A percentile compares a stretch with the other conserved stretches of the same genome.
These are phyloP conservation scores for Leccinum aurantiacum DNA, from an alignment of 768 basidiomycete species.

Conservation along the genomic window DNA sequence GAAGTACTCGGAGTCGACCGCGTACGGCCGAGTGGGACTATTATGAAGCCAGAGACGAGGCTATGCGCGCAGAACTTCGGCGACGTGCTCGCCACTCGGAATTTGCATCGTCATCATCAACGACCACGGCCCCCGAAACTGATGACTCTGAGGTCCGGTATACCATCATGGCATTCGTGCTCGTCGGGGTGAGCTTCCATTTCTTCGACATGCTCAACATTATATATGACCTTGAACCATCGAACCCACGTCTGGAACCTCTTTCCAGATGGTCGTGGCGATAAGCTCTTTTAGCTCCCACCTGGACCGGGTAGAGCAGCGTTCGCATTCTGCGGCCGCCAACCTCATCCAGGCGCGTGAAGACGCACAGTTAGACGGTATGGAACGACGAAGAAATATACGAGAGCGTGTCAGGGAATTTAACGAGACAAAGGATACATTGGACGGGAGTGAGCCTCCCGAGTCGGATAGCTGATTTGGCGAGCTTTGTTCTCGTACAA, in stretches of 20 bases:
- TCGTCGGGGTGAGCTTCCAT: conserved; percentile 16
- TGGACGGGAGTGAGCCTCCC: background rate
- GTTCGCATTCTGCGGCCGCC: conserved; percentile 47
- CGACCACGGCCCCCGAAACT: background rate
- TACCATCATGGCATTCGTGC: conserved; percentile 9
- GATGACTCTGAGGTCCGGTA: conserved; percentile 13
- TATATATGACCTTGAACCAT: background rate
- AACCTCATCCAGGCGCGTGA: conserved; percentile 60
- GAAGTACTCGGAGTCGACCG: background rate
- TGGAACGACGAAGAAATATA: conserved; percentile 51
- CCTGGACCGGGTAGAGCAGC: conserved; percentile 42
- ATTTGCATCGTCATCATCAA: conserved; percentile 27
- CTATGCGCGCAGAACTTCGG: conserved; percentile 52
- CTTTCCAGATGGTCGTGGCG: conserved; percentile 9
- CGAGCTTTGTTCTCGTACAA: background rate
- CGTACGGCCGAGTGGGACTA: conserved; percentile 2
- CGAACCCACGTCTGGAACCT: background rate
- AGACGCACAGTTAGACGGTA: conserved; percentile 57
- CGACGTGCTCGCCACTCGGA: conserved; percentile 38
- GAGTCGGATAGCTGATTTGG: background rate
- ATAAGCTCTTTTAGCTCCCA: conserved; percentile 15
- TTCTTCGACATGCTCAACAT: background rate
- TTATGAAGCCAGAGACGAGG: conserved; percentile 33
- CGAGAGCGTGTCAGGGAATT: conserved; percentile 43
- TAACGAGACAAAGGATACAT: conserved; percentile 16